These are phyloP conservation scores for Coemansia biformis DNA, from an alignment of 192 early-diverging fungal genomes.

Conservation along the genomic window DNA sequence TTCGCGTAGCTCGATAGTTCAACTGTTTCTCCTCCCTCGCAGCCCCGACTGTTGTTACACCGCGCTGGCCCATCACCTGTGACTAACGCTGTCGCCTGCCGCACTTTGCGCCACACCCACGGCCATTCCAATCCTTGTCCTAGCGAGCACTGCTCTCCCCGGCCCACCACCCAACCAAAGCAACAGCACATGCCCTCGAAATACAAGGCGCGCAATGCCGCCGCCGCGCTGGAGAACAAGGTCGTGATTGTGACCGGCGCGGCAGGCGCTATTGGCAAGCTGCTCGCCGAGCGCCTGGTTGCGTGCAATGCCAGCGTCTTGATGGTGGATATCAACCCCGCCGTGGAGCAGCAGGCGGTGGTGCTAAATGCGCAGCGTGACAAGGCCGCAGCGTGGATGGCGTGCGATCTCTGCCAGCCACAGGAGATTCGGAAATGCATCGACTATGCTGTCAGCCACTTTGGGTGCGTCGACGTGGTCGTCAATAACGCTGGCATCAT, in stretches of 20 bases:
- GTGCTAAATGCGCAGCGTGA: constrained; percentile 5
- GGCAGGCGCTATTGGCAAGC: constrained; percentile 28
- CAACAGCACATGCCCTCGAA: too few species aligned
- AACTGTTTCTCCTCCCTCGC: too few species aligned
- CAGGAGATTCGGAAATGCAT: constrained; percentile 29
- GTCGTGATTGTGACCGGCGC: constrained; percentile 45
- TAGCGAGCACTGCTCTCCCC: too few species aligned
- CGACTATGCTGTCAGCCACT: constrained; percentile 39
- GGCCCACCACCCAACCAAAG: too few species aligned
- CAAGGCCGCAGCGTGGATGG: neutral
- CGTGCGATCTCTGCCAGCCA: constrained; percentile 1
- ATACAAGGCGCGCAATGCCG: too few species aligned
- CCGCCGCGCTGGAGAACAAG: constrained; percentile 2
- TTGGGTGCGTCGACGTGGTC: constrained; percentile 55
- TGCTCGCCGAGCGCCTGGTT: constrained; percentile 13
- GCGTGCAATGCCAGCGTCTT: constrained; percentile 15
- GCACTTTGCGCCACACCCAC: too few species aligned
- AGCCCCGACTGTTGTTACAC: too few species aligned
- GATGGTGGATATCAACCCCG: constrained; percentile 22
- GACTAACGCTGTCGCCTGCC: too few species aligned
- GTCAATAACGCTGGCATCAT: constrained; percentile 63
- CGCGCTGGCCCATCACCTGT: too few species aligned
- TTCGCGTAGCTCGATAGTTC: too few species aligned
- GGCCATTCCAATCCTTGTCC: too few species aligned
- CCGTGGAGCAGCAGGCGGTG: neutral